These are phyloP conservation scores for Auricularia heimuer DNA, from an alignment of 768 basidiomycete species.

Conservation along the genomic window DNA sequence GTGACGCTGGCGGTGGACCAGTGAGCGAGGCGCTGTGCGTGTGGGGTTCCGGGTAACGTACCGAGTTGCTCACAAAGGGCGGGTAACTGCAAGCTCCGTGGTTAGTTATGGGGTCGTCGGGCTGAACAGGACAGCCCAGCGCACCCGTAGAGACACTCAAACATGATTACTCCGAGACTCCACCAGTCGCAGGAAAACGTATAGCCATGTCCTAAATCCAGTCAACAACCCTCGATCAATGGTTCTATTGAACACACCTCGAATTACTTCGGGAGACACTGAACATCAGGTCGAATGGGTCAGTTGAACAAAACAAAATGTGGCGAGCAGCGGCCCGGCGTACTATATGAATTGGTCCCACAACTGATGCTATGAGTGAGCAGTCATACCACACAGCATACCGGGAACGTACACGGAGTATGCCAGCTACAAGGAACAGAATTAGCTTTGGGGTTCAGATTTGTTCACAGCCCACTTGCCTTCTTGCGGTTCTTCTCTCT, in stretches of 20 bases:
- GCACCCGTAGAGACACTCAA: conserved; percentile 86
- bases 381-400: not conserved
- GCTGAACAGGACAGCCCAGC: not conserved
- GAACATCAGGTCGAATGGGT: conserved; percentile 3
- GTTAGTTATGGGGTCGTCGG: not conserved
- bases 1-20: conserved; percentile 50
- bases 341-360: conserved; percentile 81
- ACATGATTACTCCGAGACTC: conserved; percentile 96
- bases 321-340: conserved; percentile 12
- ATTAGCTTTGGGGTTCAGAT: not conserved
- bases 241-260: conserved; percentile 25
- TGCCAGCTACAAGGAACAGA: conserved; percentile 44
- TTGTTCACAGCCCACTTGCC: conserved; percentile 29
- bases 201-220: conserved; percentile 59
- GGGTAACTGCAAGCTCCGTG: conserved; percentile 52
- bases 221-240: too few relatives aligned
- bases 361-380: conserved; percentile 41
- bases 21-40: conserved; percentile 1
- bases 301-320: conserved; percentile 5
- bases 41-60: conserved; percentile 27
- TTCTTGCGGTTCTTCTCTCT: conserved; percentile 87
- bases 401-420: conserved; percentile 65
- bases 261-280: conserved; percentile 90
- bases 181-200: conserved; percentile 97
- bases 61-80: conserved; percentile 91